Base-by-base conservation (phyloP, 2,329 filamentous ascomycete genomes). In the Fusarium xyrophilum region DNA sequence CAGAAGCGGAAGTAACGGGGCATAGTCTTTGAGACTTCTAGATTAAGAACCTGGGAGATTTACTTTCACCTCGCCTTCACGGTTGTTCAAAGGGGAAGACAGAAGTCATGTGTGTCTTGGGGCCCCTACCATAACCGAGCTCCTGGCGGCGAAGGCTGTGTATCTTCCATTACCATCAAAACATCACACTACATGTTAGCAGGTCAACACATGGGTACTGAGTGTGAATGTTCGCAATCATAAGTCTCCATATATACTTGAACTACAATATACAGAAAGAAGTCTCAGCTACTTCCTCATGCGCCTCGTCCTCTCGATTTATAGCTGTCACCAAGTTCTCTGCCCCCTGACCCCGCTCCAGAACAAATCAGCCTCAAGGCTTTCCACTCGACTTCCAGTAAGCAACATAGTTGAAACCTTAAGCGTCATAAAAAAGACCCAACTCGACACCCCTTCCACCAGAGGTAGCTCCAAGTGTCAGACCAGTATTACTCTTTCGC, bases 401-500 rank as follows among this genome's bases (percentile, higher is more conserved):
- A 12, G 81, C 79, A 28, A 79, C 79, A 39, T 82, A 82, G 54
- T 82, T 82, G 30, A 78, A 77, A 0, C 74, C 78, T 14, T 81
- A 79, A 0, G 80, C 79, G 50, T 82, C 77, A 25, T 81, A 81
- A 53, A 81, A 82, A 2, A 80, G 77, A 3, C 70, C 73, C n/a
- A 82, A 60, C 3, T 63, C 68, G 0, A 82, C 76, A 3, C 63
- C 67, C 42, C 75, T 61, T 0, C 74, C 76, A 23, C 69, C 72
- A 1, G 77, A 76, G 2, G 72, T 77, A 0, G 63, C 81, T 13
- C 71, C 70, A 46, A 82, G 82, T 17, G 68, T 71, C 12, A 82
- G 57, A 7, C 52, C 68, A 6, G 40, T 54, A 6, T 36, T 55
- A 1, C 70, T 69, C 11, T 60, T 72, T 25, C 69, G 69, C 60